Evolutionary conservation across 305 asterid genomes (phyloP).

Genomic region (Rubia tinctorum): DNA sequence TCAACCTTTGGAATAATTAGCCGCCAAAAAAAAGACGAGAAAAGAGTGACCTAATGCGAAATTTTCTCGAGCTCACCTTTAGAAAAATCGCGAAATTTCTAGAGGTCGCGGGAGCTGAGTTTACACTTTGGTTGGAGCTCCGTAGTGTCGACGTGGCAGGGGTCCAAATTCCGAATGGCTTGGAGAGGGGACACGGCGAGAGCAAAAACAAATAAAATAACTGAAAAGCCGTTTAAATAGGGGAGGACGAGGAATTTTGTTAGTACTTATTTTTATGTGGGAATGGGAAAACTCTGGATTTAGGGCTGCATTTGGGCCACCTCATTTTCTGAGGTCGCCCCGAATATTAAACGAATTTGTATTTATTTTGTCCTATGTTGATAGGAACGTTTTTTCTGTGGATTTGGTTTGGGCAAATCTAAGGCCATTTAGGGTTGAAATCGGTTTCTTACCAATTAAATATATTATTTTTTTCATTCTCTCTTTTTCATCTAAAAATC

Average conservation of each 20-base stretch:
- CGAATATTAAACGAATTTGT: not conserved
- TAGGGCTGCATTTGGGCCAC: slow-evolving; percentile 45
- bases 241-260: not conserved
- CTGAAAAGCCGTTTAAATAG: not conserved
- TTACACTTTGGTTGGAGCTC: slow-evolving; percentile 14
- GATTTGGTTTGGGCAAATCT: too few species aligned
- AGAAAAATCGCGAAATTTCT: not conserved
- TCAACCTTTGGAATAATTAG: not conserved
- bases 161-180: slow-evolving; percentile 34
- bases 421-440: too few species aligned
- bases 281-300: slow-evolving; percentile 31
- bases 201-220: slow-evolving; percentile 9
- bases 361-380: not conserved
- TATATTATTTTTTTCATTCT: too few species aligned
- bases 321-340: slow-evolving; percentile 9
- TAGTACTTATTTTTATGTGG: not conserved
- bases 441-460: too few species aligned
- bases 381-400: not conserved
- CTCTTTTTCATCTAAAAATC: too few species aligned
- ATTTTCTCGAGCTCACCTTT: not conserved
- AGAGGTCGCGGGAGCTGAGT: not conserved
- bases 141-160: not conserved
- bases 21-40: not conserved
- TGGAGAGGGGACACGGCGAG: slow-evolving; percentile 33
- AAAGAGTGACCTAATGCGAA: not conserved